phyloP scores from a whole-genome alignment of 2,329 filamentous ascomycete genomes.

The Calonectria hongkongensis region DNA sequence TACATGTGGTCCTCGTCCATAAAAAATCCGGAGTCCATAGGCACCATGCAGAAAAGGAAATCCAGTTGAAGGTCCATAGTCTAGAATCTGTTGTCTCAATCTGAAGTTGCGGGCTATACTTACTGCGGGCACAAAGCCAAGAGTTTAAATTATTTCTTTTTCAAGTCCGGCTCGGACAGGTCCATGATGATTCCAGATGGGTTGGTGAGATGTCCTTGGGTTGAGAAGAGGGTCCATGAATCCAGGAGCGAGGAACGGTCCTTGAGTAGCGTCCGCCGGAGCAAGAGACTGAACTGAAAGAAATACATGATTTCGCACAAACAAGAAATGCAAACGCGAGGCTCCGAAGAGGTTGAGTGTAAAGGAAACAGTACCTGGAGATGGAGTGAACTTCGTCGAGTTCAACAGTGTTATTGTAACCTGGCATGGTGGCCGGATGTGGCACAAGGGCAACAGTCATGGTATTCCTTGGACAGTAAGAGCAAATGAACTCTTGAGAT shows the following conservation, averaged over 20 bases:
- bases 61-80: slow-evolving; percentile 50
- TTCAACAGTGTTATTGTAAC: slow-evolving; percentile 71
- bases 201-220: slow-evolving; percentile 38
- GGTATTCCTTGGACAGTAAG: slow-evolving; percentile 63
- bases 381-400: slow-evolving; percentile 77
- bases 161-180: slow-evolving; percentile 59
- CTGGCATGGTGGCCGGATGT: slow-evolving; percentile 71
- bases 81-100: slow-evolving; percentile 49
- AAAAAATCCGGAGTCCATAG: slow-evolving; percentile 46
- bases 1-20: slow-evolving; percentile 49
- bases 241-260: slow-evolving; percentile 43
- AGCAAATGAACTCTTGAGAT: slow-evolving; percentile 56
- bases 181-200: slow-evolving; percentile 47
- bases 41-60: slow-evolving; percentile 44
- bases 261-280: slow-evolving; percentile 45
- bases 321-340: slow-evolving; percentile 61
- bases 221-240: slow-evolving; percentile 34
- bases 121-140: slow-evolving; percentile 55
- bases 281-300: slow-evolving; percentile 53
- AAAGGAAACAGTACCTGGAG: slow-evolving; percentile 76
- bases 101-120: slow-evolving; percentile 62
- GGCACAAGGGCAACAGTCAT: slow-evolving; percentile 70
- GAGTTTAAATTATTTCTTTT: slow-evolving; percentile 52
- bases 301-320: slow-evolving; percentile 55
- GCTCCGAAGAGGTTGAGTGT: slow-evolving; percentile 64